Evolutionary conservation across 169 alveolate genomes (phyloP).

Genomic region (Perkinsus marinus): DNA sequence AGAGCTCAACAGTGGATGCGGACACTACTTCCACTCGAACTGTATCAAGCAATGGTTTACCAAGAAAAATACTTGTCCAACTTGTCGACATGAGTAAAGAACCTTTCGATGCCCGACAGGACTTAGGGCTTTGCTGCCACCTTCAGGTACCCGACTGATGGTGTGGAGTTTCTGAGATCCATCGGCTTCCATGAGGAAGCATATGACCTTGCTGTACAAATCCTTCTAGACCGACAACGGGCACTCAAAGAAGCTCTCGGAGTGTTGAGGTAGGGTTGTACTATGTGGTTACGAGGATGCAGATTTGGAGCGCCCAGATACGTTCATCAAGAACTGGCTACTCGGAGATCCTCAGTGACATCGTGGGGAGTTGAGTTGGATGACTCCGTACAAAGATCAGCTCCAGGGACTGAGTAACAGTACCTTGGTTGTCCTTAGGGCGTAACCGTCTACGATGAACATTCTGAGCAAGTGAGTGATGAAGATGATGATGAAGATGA

Average conservation of each 20-base stretch:
- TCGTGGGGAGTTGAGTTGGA: neutral
- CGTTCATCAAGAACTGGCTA: neutral
- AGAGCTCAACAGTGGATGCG: neutral
- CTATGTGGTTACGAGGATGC: neutral
- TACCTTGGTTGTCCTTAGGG: neutral
- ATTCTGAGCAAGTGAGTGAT: neutral
- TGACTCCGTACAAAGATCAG: neutral
- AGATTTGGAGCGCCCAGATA: neutral
- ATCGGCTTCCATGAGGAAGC: neutral
- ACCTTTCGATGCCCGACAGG: neutral
- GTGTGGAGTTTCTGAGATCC: neutral
- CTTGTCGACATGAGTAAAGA: neutral
- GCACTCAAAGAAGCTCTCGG: neutral
- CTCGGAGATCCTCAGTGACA: neutral
- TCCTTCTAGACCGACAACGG: neutral
- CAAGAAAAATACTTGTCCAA: neutral
- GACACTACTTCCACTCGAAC: neutral
- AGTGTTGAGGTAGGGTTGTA: neutral
- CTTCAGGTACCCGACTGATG: neutral
- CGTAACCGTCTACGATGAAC: neutral
- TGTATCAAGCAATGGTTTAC: neutral
- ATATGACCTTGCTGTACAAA: neutral
- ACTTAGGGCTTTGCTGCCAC: neutral
- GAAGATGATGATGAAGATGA: no score
- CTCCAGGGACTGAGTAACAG: neutral